Evolutionary conservation across 352 stramenopile genomes (phyloP).

Genomic region (Phytophthora crassamura): DNA sequence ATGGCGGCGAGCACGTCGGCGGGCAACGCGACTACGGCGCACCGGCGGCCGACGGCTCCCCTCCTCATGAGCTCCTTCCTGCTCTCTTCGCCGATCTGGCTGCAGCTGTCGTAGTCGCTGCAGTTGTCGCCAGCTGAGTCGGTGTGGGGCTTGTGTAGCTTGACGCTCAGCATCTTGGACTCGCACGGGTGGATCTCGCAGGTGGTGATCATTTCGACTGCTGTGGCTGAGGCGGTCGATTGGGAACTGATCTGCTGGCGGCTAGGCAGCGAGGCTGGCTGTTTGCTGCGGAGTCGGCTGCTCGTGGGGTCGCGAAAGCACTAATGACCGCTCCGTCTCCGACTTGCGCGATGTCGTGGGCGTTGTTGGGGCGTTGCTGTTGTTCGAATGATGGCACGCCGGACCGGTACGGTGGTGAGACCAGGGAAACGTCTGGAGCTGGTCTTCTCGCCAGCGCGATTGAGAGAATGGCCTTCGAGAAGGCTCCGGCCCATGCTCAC

Average conservation of each 20-base stretch:
- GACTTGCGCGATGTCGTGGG: slow-evolving; percentile 14
- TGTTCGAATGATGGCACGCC: slow-evolving; percentile 31
- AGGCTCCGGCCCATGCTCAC: background rate
- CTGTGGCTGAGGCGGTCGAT: slow-evolving; percentile 8
- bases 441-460: slow-evolving; percentile 17
- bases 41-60: slow-evolving; percentile 45
- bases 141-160: slow-evolving; percentile 17
- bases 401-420: slow-evolving; percentile 22
- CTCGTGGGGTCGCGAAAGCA: background rate
- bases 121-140: background rate
- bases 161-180: slow-evolving; percentile 28
- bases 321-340: slow-evolving; percentile 24
- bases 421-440: slow-evolving; percentile 19
- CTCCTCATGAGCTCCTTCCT: slow-evolving; percentile 38
- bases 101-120: slow-evolving; percentile 18
- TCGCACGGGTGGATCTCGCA: slow-evolving; percentile 23
- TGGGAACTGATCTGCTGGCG: slow-evolving; percentile 18
- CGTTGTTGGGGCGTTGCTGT: slow-evolving; percentile 2
- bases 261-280: background rate
- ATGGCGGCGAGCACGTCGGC: slow-evolving; percentile 24
- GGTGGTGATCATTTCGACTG: slow-evolving; percentile 30
- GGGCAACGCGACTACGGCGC: slow-evolving; percentile 37
- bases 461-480: slow-evolving; percentile 8
- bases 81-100: slow-evolving; percentile 22
- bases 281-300: slow-evolving; percentile 3